These are phyloP conservation scores for Viola odorata DNA, from an alignment of 345 rosid species.

Conservation along the genomic window DNA sequence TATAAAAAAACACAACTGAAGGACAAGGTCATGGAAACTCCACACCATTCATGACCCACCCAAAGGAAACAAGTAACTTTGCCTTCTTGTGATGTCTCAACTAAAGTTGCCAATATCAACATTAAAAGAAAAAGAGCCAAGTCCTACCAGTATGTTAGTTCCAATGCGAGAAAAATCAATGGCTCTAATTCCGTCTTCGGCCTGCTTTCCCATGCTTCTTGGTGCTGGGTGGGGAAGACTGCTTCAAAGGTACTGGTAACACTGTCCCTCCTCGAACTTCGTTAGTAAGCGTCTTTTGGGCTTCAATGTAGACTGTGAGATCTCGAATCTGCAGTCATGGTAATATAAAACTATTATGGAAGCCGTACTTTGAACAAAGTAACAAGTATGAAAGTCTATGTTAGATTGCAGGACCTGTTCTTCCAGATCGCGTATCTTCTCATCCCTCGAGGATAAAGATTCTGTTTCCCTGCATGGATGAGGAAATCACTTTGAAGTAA, in stretches of 20 bases:
- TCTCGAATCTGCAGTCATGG: constrained; percentile 63
- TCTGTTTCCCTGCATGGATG: constrained; percentile 39
- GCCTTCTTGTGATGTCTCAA: too few relatives aligned
- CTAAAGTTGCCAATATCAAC: too few relatives aligned
- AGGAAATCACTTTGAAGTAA: not conserved
- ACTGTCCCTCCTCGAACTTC: constrained; percentile 58
- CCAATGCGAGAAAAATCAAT: not conserved
- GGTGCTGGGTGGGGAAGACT: constrained; percentile 36
- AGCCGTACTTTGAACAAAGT: constrained; percentile 3
- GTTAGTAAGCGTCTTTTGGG: constrained; percentile 58
- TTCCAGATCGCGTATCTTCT: constrained; percentile 60
- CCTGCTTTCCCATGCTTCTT: constrained; percentile 45
- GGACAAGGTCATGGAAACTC: too few relatives aligned
- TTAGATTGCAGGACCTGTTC: constrained; percentile 56
- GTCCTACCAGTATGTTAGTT: too few relatives aligned
- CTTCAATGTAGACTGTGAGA: constrained; percentile 60
- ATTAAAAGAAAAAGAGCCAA: too few relatives aligned
- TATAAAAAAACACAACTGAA: too few relatives aligned
- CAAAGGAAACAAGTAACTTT: too few relatives aligned
- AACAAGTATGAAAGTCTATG: not conserved
- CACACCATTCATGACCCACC: too few relatives aligned
- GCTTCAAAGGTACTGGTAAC: constrained; percentile 52
- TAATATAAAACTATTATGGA: not conserved
- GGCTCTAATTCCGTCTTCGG: constrained; percentile 39
- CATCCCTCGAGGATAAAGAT: constrained; percentile 42